A percentile compares a stretch with the other conserved stretches of the same genome.
These are phyloP conservation scores for Leccinum disarticulatum DNA, from an alignment of 768 basidiomycete species.

Conservation along the genomic window DNA sequence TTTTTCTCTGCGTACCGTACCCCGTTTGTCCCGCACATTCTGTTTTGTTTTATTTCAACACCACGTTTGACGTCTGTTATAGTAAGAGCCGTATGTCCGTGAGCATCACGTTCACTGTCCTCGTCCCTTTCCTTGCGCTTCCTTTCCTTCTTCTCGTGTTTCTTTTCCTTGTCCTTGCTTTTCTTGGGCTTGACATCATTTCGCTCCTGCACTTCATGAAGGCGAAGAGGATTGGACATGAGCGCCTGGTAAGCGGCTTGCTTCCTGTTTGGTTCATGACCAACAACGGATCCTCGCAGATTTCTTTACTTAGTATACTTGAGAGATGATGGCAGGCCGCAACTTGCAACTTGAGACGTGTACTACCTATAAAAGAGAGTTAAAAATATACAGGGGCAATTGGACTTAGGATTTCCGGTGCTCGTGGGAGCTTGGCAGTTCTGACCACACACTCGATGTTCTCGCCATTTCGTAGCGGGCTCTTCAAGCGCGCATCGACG, in stretches of 20 bases:
- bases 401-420: too few species aligned
- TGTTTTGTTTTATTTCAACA: too few species aligned
- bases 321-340: too few species aligned
- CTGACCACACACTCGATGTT: slow-evolving; percentile 16
- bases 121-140: slow-evolving; percentile 28
- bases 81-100: slow-evolving; percentile 27
- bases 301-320: too few species aligned
- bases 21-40: too few species aligned
- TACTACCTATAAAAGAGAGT: too few species aligned
- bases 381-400: too few species aligned
- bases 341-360: too few species aligned
- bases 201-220: slow-evolving; percentile 77
- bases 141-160: slow-evolving; percentile 50
- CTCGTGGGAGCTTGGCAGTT: neutral
- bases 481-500: slow-evolving; percentile 7
- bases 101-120: slow-evolving; percentile 33
- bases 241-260: slow-evolving; percentile 88
- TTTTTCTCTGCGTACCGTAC: too few species aligned
- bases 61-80: too few species aligned
- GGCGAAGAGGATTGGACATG: slow-evolving; percentile 80
- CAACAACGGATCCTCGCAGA: slow-evolving; percentile 95
- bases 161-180: slow-evolving; percentile 63
- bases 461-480: slow-evolving; percentile 15
- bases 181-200: slow-evolving; percentile 82
- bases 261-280: slow-evolving; percentile 98